Base-by-base conservation (phyloP, 371 early-diverging fungal species). In the Haplosporangium sp. region DNA sequence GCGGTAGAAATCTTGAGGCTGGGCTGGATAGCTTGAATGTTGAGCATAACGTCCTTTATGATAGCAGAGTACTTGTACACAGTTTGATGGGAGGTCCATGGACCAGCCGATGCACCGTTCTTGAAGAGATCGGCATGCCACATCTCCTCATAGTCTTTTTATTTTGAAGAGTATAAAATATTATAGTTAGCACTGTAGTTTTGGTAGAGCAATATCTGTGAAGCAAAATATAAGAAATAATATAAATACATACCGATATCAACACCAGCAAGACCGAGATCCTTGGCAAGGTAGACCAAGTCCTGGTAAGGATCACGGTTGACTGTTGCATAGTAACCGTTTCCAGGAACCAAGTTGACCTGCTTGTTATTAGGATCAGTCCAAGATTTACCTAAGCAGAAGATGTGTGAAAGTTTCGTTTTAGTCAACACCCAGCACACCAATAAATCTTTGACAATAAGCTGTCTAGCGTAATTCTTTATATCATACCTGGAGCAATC, bases 241-340 rank as follows among this genome's bases (percentile, higher is more conserved):
- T 27, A 6, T 38, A 4, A 20, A 9, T 5, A 40, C 61, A 60
- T 69, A 75, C 75, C 79, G 45, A 81, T 69, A 52, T 81, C 82
- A 59, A 81, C 69, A 72, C 82, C 82, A 45, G 60, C 63, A 15
- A 81, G 69, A 17, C 82, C 82, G 40, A 81, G 82, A 47, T 81
- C 82, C 71, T 81, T 81, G 65, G 65, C 82, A 10, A 81, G 66
- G 69, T 75, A 81, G 17, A 81, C 82, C 65, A 81, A 65, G 59
- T 81, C 82, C 63, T 81, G 75, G 69, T 81, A 81, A n/a, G 82
- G 82, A 37, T 81, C 76, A 13, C 82, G 82, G 66, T 81, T 81
- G 17, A 72, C 72, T 17, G 59, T 57, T 34, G 66, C 47, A 38
- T 44, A 81, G 75, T 69, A 72, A 42, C 65, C 76, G 20, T 58